These are phyloP conservation scores for Penicillium argentinense DNA, from an alignment of 495 filamentous ascomycete species.

Conservation along the genomic window DNA sequence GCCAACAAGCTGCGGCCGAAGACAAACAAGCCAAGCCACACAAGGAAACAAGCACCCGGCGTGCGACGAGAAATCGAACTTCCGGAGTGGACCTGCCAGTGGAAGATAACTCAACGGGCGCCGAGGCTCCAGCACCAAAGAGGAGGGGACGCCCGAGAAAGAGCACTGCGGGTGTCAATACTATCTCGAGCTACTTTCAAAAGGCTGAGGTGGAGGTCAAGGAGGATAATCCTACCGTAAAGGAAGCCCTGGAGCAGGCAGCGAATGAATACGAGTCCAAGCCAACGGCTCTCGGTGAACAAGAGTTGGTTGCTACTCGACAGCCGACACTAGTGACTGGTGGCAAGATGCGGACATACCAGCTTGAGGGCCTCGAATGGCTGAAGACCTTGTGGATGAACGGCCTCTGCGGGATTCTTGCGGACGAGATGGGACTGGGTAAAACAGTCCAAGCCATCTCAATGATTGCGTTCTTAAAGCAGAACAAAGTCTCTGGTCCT, in stretches of 20 bases:
- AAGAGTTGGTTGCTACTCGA: conserved; percentile 74
- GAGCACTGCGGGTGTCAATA: conserved; percentile 28
- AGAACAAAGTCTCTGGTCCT: conserved; percentile 82
- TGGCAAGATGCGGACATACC: conserved; percentile 90
- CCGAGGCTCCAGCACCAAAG: conserved; percentile 8
- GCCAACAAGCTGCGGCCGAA: conserved; percentile 23
- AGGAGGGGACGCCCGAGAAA: conserved; percentile 34
- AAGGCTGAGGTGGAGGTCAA: conserved; percentile 56
- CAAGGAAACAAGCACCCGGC: conserved; percentile 11
- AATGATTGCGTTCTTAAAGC: conserved; percentile 83
- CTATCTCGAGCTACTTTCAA: conserved; percentile 58
- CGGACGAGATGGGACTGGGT: conserved; percentile 96
- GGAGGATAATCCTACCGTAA: conserved; percentile 50
- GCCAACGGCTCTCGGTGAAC: conserved; percentile 65
- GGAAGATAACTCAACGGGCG: conserved; percentile 21
- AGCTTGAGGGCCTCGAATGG: conserved; percentile 94
- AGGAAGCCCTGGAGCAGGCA: conserved; percentile 55
- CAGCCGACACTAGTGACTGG: conserved; percentile 84
- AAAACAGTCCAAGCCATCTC: conserved; percentile 93
- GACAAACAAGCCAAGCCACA: conserved; percentile 13
- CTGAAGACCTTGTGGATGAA: conserved; percentile 84
- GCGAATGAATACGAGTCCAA: conserved; percentile 57
- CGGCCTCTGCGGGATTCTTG: conserved; percentile 90
- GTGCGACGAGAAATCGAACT: conserved; percentile 28
- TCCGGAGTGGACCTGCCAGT: conserved; percentile 37